Evolutionary conservation across 495 filamentous ascomycete species (phyloP), one percentile per base, ranked within the genome.

Genomic region (Acidomyces sp.): DNA sequence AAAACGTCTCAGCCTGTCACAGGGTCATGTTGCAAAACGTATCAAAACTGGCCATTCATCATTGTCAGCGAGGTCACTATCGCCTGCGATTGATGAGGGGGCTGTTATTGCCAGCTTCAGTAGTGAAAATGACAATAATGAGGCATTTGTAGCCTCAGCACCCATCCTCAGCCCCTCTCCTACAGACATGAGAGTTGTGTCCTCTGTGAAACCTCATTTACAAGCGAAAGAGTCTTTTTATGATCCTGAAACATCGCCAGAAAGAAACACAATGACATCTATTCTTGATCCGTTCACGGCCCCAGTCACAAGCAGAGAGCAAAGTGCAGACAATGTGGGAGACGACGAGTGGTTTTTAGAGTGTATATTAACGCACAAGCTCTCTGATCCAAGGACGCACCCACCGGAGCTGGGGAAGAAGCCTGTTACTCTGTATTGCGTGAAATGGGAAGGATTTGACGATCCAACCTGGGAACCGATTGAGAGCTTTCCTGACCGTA

Each of bases 371-470:
- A 37, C 19, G 4, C 47, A 50, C 19, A 26, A 46, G 10, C 12
- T 45, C 5, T 50, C 47, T 13, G 47, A 50, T 28, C 47, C 47
- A 16, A 29, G 41, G 13, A 50, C 41, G 11, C 47, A 50, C 21
- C 29, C 41, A 7, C 7, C 34, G 10, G 35, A 37, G 6, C 23
- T 30, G 1, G 47, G 47, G 3, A 41, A 29, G 12, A 41, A 41
- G 31, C 29, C 47, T 1, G 42, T 45, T 1, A 50, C 46, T 34
- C 30, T 50, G 4, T 50, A 50, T 23, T 34, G 41, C 13, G 37
- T 41, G 11, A 50, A 50, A 20, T 50, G 47, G 47, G 41, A 45
- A 10, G 42, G 42, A 13, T 41, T 12, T 16, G 42, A 40, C 11
- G 41, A 50, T 15, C 35, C 37, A 1, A 35, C 47, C 2, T 50